phyloP scores from a whole-genome alignment of 192 early-diverging fungal genomes.

The Linnemannia zychae region DNA sequence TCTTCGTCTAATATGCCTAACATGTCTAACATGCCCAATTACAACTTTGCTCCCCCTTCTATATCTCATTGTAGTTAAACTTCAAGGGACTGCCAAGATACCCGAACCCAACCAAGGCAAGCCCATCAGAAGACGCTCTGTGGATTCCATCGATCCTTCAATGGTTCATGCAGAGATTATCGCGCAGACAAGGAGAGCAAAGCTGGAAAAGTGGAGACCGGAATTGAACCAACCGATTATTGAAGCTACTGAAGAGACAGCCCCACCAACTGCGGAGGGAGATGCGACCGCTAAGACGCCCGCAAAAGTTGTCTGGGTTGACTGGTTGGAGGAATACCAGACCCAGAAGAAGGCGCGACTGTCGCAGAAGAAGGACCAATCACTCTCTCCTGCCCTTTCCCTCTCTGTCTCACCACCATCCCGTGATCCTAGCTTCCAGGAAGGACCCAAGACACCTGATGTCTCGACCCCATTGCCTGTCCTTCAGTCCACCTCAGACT shows the following conservation, averaged over 20 bases:
- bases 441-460: background rate
- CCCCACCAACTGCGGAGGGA: background rate
- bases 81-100: conserved; percentile 43
- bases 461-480: conserved; percentile 14
- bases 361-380: conserved; percentile 20
- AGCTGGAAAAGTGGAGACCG: conserved; percentile 53
- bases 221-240: conserved; percentile 23
- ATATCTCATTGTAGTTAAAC: conserved; percentile 25
- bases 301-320: conserved; percentile 44
- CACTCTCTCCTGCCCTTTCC: conserved; percentile 20
- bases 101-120: conserved; percentile 36
- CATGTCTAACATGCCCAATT: background rate
- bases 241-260: conserved; percentile 3
- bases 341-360: conserved; percentile 35
- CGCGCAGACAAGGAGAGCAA: conserved; percentile 49
- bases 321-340: conserved; percentile 54
- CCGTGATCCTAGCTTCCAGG: background rate
- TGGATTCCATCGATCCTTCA: conserved; percentile 53
- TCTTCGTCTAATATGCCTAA: no score
- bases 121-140: conserved; percentile 48
- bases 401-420: conserved; percentile 39
- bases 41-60: no score
- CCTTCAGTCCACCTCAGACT: background rate
- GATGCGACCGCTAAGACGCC: background rate
- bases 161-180: conserved; percentile 55